These are phyloP conservation scores for Echinosophora koreensis DNA, from an alignment of 306 rosid species.

Conservation along the genomic window DNA sequence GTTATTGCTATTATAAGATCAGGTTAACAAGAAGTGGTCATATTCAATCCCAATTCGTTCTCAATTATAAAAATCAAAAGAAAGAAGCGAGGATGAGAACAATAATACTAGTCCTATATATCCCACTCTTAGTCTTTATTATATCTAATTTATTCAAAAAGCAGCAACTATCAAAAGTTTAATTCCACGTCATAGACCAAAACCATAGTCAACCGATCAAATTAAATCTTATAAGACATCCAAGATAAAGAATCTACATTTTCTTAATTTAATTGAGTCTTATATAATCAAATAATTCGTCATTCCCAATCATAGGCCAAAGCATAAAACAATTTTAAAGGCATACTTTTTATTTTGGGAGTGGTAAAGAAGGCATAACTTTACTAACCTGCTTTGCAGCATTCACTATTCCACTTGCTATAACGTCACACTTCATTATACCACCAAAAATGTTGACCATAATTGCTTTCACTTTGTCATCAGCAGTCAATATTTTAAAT, in stretches of 20 bases:
- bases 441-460: conserved; percentile 99
- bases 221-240: conserved; percentile 21
- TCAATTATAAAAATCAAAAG: background rate
- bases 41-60: conserved; percentile 16
- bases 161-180: conserved; percentile 22
- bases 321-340: conserved; percentile 27
- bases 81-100: background rate
- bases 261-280: conserved; percentile 19
- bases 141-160: background rate
- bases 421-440: conserved; percentile 97
- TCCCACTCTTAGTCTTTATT: background rate
- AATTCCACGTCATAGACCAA: conserved; percentile 31
- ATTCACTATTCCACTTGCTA: conserved; percentile 97
- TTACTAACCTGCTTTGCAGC: conserved; percentile 89
- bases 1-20: conserved; percentile 30
- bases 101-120: background rate
- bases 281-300: background rate
- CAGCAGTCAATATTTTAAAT: conserved; percentile 95
- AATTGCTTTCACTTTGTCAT: conserved; percentile 96
- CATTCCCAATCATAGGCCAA: conserved; percentile 19
- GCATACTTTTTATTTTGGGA: background rate
- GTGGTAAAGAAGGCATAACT: background rate
- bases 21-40: conserved; percentile 16
- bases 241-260: conserved; percentile 22
- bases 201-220: background rate